Percentiles rank a stretch among this genome's conserved stretches.
These are phyloP conservation scores for Pseudohyphozyma bogoriensis DNA, from an alignment of 768 basidiomycete genomes.

Conservation along the genomic window DNA sequence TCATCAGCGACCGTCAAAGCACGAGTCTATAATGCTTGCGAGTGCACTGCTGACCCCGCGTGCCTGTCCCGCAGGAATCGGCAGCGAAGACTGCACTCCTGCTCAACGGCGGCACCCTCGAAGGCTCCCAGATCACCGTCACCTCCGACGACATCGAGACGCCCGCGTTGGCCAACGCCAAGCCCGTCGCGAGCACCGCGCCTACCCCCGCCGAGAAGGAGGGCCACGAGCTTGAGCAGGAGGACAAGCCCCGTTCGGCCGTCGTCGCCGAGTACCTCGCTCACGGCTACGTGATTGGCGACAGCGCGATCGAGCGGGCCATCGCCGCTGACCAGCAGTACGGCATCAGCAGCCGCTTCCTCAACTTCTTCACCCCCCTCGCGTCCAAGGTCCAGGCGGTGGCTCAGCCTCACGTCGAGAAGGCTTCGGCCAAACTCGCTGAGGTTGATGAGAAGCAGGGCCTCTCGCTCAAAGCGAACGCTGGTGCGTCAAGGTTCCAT, in stretches of 20 bases:
- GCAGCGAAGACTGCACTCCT: slow-evolving; percentile 80
- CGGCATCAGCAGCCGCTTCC: slow-evolving; percentile 79
- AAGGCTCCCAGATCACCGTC: slow-evolving; percentile 59
- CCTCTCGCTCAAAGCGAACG: slow-evolving; percentile 55
- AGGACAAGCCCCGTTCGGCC: slow-evolving; percentile 58
- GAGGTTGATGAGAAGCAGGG: slow-evolving; percentile 75
- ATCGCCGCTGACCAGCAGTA: slow-evolving; percentile 48
- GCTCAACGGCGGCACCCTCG: slow-evolving; percentile 55
- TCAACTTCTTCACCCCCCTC: slow-evolving; percentile 62
- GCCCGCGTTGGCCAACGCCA: slow-evolving; percentile 41
- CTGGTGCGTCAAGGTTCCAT: slow-evolving; percentile 43
- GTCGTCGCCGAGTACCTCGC: slow-evolving; percentile 92
- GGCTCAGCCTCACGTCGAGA: slow-evolving; percentile 40
- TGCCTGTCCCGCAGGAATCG: slow-evolving; percentile 38
- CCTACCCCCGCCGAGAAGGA: slow-evolving; percentile 16
- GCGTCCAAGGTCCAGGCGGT: slow-evolving; percentile 60
- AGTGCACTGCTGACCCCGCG: background rate
- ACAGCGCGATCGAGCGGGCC: slow-evolving; percentile 56
- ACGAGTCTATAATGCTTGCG: too few species aligned
- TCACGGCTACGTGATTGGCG: slow-evolving; percentile 71
- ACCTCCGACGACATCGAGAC: slow-evolving; percentile 50
- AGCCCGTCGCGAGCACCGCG: slow-evolving; percentile 43
- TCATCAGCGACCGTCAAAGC: too few species aligned
- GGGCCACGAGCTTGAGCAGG: slow-evolving; percentile 28
- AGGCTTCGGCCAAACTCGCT: slow-evolving; percentile 59